Conservation (phyloP, 768 basidiomycete genomes). For the Flagelloscypha sp. region DNA sequence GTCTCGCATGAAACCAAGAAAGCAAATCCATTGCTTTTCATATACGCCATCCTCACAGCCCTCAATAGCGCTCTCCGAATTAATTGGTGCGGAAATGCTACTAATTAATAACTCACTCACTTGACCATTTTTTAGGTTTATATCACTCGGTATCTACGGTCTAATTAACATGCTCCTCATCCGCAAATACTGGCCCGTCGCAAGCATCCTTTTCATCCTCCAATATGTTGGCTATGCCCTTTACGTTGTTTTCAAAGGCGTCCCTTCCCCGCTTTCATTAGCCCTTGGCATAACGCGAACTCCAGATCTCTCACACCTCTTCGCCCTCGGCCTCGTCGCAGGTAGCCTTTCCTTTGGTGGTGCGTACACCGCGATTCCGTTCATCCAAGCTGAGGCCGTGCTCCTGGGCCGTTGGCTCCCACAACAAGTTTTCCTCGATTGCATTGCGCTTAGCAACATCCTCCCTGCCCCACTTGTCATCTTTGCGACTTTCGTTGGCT, state of each 20-base stretch:
- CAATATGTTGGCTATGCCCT: conserved; percentile 8
- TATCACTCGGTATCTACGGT: conserved; percentile 7
- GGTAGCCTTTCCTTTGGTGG: conserved; percentile 1
- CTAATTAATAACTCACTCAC: neutral
- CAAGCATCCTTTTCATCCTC: conserved; percentile 5
- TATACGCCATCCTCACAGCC: conserved; percentile 4
- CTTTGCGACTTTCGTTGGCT: conserved; percentile 6
- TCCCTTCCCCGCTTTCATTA: conserved; percentile 6
- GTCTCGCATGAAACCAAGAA: conserved; percentile 2
- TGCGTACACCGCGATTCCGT: too few species aligned
- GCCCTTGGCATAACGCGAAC: conserved; percentile 5
- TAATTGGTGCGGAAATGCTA: conserved; percentile 4
- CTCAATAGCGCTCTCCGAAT: conserved; percentile 7
- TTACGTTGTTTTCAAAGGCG: conserved; percentile 6
- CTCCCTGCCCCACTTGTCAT: conserved; percentile 6
- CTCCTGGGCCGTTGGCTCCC: conserved; percentile 5
- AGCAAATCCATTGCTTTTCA: conserved; percentile 4
- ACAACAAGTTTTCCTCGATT: conserved; percentile 7
- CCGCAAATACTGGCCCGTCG: conserved; percentile 2
- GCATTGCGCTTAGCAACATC: conserved; percentile 7
- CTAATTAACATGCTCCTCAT: conserved; percentile 6
- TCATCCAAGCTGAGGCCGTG: conserved; percentile 7
- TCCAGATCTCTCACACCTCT: conserved; percentile 5
- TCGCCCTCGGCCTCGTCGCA: conserved; percentile 3
- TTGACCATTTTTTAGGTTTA: conserved; percentile 5